Conservation (phyloP, 192 early-diverging fungal species). For the Backusella mclennaniae region DNA sequence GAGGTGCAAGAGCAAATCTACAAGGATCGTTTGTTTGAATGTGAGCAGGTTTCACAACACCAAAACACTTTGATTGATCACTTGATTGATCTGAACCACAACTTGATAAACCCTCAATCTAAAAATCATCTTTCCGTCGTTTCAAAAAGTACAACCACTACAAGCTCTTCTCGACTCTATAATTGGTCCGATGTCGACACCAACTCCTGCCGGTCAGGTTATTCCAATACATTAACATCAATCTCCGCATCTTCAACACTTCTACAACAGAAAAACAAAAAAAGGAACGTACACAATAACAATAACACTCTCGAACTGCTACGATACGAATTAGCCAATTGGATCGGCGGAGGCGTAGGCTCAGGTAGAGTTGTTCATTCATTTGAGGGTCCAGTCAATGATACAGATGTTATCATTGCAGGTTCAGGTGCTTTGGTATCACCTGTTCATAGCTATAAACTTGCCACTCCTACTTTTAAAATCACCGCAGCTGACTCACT, state of each 20-base stretch:
- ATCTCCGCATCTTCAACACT: background rate
- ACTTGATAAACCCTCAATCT: background rate
- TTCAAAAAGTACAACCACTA: background rate
- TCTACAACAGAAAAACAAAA: background rate
- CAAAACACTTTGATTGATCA: slow-evolving; percentile 18
- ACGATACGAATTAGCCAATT: slow-evolving; percentile 8
- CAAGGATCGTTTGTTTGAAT: slow-evolving; percentile 12
- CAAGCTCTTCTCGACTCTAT: background rate
- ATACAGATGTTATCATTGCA: slow-evolving; percentile 17
- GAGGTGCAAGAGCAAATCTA: slow-evolving; percentile 23
- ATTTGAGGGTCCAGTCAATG: slow-evolving; percentile 18
- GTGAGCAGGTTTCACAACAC: slow-evolving; percentile 8
- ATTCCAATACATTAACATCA: background rate
- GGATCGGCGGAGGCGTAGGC: slow-evolving; percentile 20
- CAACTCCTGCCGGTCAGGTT: background rate
- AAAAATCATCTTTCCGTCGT: background rate
- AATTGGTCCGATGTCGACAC: background rate
- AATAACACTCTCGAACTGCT: background rate
- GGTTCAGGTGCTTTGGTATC: slow-evolving; percentile 13
- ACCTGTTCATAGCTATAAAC: background rate
- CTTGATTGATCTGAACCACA: slow-evolving; percentile 2
- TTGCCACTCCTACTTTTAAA: background rate
- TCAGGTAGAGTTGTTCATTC: slow-evolving; percentile 17
- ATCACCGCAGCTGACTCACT: background rate
- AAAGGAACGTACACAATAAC: background rate